phyloP scores from a whole-genome alignment of 2,329 filamentous ascomycete genomes.

The Hypoxylon sp. region DNA sequence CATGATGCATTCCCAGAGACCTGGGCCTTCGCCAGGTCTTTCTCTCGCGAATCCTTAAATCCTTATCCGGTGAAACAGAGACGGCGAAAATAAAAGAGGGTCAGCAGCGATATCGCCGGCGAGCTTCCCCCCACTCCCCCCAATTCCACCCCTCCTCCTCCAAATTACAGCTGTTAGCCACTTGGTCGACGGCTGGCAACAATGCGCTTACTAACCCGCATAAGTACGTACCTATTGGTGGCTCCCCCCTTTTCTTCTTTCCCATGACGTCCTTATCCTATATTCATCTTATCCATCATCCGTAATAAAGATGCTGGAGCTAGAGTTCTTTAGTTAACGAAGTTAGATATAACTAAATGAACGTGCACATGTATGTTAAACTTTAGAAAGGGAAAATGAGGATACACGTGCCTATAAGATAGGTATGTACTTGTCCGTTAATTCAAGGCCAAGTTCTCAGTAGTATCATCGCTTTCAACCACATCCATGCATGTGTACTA shows the following conservation, averaged over 20 bases:
- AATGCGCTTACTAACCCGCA: not conserved
- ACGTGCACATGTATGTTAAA: not conserved
- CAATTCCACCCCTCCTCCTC: conserved; percentile 34
- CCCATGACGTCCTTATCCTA: not conserved
- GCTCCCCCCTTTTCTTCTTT: not conserved
- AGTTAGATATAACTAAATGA: no score
- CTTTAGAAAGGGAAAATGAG: not conserved
- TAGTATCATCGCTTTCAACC: not conserved
- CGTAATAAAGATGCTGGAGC: no score
- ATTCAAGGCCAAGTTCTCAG: not conserved
- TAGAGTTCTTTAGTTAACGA: no score
- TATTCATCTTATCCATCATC: no score
- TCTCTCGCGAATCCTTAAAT: not conserved
- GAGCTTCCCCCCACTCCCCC: conserved; percentile 14
- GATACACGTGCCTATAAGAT: not conserved
- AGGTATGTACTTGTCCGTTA: not conserved
- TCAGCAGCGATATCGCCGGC: conserved; percentile 40
- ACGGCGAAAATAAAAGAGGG: conserved; percentile 34
- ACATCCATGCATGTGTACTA: not conserved
- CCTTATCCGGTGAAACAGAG: conserved; percentile 32
- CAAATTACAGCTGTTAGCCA: conserved; percentile 15
- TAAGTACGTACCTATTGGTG: not conserved
- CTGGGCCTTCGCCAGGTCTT: not conserved
- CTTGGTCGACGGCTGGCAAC: not conserved
- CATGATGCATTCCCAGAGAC: conserved; percentile 52